Evolutionary conservation across 164 flowering plant species (phyloP).

Genomic region (Santalum album): DNA sequence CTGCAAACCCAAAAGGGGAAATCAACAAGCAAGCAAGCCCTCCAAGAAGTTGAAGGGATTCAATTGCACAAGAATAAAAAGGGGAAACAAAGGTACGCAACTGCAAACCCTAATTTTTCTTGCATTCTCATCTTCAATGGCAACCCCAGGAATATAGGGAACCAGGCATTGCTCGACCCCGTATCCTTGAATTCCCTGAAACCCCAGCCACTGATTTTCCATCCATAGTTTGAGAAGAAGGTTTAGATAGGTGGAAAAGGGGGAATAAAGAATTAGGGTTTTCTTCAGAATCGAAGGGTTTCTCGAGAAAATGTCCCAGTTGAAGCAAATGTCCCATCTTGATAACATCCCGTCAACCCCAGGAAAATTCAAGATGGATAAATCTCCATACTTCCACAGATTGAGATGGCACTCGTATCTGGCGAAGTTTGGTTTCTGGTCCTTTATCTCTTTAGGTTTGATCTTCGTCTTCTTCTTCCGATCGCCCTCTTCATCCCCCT

Average conservation of each 20-base stretch:
- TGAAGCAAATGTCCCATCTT: constrained; percentile 44
- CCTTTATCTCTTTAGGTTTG: constrained; percentile 41
- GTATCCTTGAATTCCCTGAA: neutral
- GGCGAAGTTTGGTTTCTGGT: constrained; percentile 63
- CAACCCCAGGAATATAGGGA: neutral
- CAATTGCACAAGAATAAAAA: constrained; percentile 2
- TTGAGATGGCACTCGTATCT: constrained; percentile 49
- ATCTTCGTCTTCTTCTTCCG: constrained; percentile 57
- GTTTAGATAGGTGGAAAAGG: neutral
- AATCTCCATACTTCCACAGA: constrained; percentile 40
- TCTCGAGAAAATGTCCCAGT: constrained; percentile 29
- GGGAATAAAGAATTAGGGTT: neutral
- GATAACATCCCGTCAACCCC: constrained; percentile 81
- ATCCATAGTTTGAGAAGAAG: neutral
- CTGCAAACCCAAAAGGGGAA: constrained; percentile 5
- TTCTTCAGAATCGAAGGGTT: neutral
- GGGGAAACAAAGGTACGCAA: neutral
- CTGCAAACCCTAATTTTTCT: neutral
- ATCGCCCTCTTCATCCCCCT: constrained; percentile 14
- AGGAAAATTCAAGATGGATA: constrained; percentile 94
- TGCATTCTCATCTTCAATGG: constrained; percentile 3
- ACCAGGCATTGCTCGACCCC: neutral
- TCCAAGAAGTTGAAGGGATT: constrained; percentile 27
- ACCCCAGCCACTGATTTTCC: constrained; percentile 4
- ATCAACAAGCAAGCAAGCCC: constrained; percentile 7